Percentiles rank a stretch among this genome's conserved stretches.
phyloP scores from a whole-genome alignment of 495 filamentous ascomycete genomes.

The Elasticomyces elasticus region DNA sequence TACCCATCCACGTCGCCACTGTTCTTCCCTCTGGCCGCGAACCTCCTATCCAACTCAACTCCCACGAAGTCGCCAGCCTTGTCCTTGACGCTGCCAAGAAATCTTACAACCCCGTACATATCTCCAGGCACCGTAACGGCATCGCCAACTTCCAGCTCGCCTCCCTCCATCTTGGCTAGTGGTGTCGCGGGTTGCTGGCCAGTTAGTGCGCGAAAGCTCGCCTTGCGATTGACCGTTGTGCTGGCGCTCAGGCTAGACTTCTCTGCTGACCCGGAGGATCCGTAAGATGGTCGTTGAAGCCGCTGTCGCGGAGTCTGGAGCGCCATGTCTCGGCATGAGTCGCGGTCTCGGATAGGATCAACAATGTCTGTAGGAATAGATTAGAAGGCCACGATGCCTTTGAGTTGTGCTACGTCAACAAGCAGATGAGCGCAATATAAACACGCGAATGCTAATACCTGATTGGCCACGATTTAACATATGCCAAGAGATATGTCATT shows the following conservation, averaged over 20 bases:
- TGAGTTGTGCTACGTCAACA: too few species aligned
- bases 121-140: conserved; percentile 87
- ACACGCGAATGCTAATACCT: too few species aligned
- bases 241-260: conserved; percentile 45
- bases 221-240: conserved; percentile 49
- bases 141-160: conserved; percentile 71
- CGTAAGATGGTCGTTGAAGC: conserved; percentile 35
- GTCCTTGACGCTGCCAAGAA: conserved; percentile 74
- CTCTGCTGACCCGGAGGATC: conserved; percentile 42
- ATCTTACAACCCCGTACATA: conserved; percentile 86
- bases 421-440: too few species aligned
- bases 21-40: conserved; percentile 80
- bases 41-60: conserved; percentile 80
- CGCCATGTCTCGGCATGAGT: conserved; percentile 26
- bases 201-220: conserved; percentile 54
- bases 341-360: too few species aligned
- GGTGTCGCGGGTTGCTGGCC: conserved; percentile 36
- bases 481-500: too few species aligned
- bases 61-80: conserved; percentile 89
- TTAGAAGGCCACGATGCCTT: too few species aligned
- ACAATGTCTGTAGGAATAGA: too few species aligned
- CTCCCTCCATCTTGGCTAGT: conserved; percentile 30
- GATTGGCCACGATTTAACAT: too few species aligned
- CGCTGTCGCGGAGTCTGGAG: conserved; percentile 35
- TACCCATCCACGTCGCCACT: conserved; percentile 94